Conservation (phyloP, 768 basidiomycete species). For the Lepiota venenata region DNA sequence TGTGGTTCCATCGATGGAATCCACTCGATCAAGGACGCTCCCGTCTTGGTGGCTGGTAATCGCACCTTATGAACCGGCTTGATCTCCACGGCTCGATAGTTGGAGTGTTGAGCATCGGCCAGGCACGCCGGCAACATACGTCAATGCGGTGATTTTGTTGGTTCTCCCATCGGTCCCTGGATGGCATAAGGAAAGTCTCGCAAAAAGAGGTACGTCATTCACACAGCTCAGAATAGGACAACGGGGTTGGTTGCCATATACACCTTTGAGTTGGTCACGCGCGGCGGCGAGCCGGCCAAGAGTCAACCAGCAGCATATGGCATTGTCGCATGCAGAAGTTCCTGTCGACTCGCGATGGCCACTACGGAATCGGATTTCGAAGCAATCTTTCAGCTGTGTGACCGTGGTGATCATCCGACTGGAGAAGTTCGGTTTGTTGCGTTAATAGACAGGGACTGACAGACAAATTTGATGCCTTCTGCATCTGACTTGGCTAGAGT, state of each 20-base stretch:
- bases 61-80: too few species aligned
- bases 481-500: too few species aligned
- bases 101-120: background rate
- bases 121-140: conserved; percentile 6
- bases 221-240: background rate
- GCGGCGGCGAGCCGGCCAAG: background rate
- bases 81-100: background rate
- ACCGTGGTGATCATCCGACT: too few species aligned
- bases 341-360: too few species aligned
- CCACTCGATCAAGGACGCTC: background rate
- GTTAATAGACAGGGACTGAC: too few species aligned
- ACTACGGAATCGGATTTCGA: too few species aligned
- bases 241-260: background rate
- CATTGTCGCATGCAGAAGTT: too few species aligned
- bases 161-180: background rate
- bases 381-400: too few species aligned
- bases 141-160: background rate
- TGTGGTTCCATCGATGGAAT: background rate
- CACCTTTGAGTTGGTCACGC: background rate
- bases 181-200: background rate
- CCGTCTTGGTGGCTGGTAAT: background rate
- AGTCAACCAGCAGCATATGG: too few species aligned
- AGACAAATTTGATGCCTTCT: too few species aligned
- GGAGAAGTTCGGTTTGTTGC: too few species aligned
- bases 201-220: conserved; percentile 4